phyloP scores from a whole-genome alignment of 2,329 filamentous ascomycete genomes.

The Aspergillus ruber region DNA sequence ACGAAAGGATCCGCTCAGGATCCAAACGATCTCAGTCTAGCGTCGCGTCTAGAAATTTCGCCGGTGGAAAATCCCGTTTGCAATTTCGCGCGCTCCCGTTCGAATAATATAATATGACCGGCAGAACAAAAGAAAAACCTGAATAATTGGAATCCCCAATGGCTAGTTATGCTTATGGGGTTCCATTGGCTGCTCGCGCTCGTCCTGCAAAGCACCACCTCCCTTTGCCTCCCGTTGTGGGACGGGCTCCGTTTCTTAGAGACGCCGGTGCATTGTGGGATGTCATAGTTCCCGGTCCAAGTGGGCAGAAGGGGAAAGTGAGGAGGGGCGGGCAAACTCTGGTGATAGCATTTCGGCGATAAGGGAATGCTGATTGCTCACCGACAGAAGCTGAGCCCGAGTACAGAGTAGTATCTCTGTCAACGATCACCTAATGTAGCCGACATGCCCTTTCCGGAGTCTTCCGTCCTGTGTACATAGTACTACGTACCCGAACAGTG shows the following conservation, averaged over 20 bases:
- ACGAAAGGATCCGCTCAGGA: constrained; percentile 10
- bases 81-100: not conserved
- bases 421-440: no score
- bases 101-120: not conserved
- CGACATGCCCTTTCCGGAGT: no score
- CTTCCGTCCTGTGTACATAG: not conserved
- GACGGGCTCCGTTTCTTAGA: constrained; percentile 16
- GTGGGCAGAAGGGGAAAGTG: constrained; percentile 4
- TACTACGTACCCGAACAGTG: not conserved
- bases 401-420: no score
- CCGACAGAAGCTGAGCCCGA: no score
- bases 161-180: constrained; percentile 1
- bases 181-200: no score
- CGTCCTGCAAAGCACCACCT: constrained; percentile 4
- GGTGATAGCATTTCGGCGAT: no score
- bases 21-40: constrained; percentile 9
- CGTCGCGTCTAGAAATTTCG: constrained; percentile 23
- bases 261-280: constrained; percentile 8
- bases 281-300: constrained; percentile 9
- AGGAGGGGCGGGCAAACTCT: not conserved
- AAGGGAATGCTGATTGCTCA: no score
- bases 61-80: constrained; percentile 6
- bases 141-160: constrained; percentile 4
- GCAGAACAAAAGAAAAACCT: not conserved
- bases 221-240: constrained; percentile 20